Conservation (phyloP, 1,284 basidiomycete species). For the Tranzscheliella williamsii region DNA sequence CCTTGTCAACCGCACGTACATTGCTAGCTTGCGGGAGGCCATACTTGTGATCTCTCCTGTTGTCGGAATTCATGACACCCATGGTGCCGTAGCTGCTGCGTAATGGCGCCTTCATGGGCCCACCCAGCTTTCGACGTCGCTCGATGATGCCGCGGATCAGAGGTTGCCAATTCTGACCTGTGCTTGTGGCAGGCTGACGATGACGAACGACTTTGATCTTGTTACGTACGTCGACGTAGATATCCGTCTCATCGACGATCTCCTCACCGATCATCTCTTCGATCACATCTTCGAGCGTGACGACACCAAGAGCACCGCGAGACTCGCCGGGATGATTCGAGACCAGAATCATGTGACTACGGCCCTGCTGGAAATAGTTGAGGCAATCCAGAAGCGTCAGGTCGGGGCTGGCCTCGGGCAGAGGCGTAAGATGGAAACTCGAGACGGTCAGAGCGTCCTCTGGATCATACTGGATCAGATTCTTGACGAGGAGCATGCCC, state of each 20-base stretch:
- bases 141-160: slow-evolving; percentile 60
- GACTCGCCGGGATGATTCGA: slow-evolving; percentile 78
- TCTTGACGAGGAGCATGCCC: slow-evolving; percentile 74
- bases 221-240: slow-evolving; percentile 58
- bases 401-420: slow-evolving; percentile 83
- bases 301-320: slow-evolving; percentile 69
- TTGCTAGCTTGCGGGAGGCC: slow-evolving; percentile 14
- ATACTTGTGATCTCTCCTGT: slow-evolving; percentile 25
- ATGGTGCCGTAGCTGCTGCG: slow-evolving; percentile 50
- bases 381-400: slow-evolving; percentile 69
- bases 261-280: slow-evolving; percentile 67
- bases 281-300: slow-evolving; percentile 65
- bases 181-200: slow-evolving; percentile 11
- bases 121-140: slow-evolving; percentile 51
- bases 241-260: slow-evolving; percentile 59
- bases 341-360: slow-evolving; percentile 87
- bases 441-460: slow-evolving; percentile 75
- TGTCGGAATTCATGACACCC: slow-evolving; percentile 12
- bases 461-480: slow-evolving; percentile 90
- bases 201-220: slow-evolving; percentile 52
- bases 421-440: slow-evolving; percentile 66
- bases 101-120: slow-evolving; percentile 45
- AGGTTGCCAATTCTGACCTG: slow-evolving; percentile 51
- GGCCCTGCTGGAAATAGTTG: slow-evolving; percentile 77
- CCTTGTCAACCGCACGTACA: slow-evolving; percentile 45